These are phyloP conservation scores for Madurella fahalii DNA, from an alignment of 2,329 filamentous ascomycete species.

Conservation along the genomic window DNA sequence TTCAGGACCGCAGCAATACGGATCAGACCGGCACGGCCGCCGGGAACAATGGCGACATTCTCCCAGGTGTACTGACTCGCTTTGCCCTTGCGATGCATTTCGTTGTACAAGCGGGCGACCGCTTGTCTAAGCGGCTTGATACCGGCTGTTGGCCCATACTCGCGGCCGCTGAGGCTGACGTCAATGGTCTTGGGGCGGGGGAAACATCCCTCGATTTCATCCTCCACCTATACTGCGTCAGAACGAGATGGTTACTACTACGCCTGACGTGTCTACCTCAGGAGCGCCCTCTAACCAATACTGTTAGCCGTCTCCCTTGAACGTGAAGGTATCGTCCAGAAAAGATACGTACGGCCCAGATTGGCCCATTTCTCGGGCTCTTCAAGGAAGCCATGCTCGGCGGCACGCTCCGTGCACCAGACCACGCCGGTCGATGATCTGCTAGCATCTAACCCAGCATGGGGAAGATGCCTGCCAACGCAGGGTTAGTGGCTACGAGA, in stretches of 20 bases:
- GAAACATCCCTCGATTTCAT: conserved; percentile 88
- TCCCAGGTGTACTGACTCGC: conserved; percentile 91
- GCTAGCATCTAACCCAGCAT: conserved; percentile 84
- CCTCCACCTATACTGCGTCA: conserved; percentile 57
- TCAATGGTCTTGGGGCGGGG: conserved; percentile 74
- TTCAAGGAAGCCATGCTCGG: conserved; percentile 83
- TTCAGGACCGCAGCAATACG: conserved; percentile 91
- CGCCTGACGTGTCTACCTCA: conserved; percentile 41
- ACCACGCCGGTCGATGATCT: conserved; percentile 90
- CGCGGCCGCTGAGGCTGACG: conserved; percentile 71
- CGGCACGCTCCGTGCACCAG: conserved; percentile 84
- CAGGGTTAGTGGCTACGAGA: background rate
- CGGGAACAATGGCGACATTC: conserved; percentile 94
- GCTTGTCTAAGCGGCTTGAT: conserved; percentile 88
- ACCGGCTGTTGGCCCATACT: conserved; percentile 91
- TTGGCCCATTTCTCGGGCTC: conserved; percentile 85
- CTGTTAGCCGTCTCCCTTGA: background rate
- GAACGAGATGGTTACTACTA: background rate
- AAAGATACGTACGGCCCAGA: conserved; percentile 55
- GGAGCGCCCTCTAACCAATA: conserved; percentile 64
- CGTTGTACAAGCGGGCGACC: conserved; percentile 89
- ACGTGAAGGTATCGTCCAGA: no score
- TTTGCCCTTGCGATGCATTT: conserved; percentile 83
- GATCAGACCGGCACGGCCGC: conserved; percentile 87
- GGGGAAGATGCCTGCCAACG: conserved; percentile 61